These are phyloP conservation scores for Neofusicoccum sp. DNA, from an alignment of 2,329 filamentous ascomycete species.

Conservation along the genomic window DNA sequence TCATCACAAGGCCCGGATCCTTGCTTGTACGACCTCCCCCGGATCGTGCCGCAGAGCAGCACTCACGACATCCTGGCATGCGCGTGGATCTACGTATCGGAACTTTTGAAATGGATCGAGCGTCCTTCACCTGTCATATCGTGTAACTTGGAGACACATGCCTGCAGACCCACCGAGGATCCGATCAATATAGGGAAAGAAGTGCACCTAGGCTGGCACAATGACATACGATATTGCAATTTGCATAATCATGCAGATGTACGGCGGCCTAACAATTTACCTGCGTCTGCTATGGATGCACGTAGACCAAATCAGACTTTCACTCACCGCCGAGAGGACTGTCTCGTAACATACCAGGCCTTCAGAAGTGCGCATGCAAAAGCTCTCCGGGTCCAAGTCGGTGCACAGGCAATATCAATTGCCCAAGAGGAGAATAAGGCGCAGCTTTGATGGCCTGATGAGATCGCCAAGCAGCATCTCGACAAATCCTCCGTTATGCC, in stretches of 20 bases:
- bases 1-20: not conserved
- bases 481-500: not conserved
- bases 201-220: not conserved
- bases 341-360: not conserved
- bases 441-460: not conserved
- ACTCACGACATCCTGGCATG: not conserved
- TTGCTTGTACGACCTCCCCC: not conserved
- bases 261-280: not conserved
- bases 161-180: not conserved
- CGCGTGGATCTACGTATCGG: not conserved
- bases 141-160: not conserved
- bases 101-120: slow-evolving; percentile 2
- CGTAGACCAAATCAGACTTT: not conserved
- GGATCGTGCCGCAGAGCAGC: not conserved
- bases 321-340: not conserved
- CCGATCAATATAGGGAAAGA: not conserved
- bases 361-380: too few species aligned
- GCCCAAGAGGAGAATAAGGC: not conserved
- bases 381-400: too few species aligned
- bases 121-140: not conserved
- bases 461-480: not conserved
- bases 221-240: not conserved
- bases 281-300: not conserved
- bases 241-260: not conserved
- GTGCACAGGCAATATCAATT: not conserved